Base-by-base conservation (phyloP, 129 eudicot genomes). In the Rutidosis leptorrhynchoides region DNA sequence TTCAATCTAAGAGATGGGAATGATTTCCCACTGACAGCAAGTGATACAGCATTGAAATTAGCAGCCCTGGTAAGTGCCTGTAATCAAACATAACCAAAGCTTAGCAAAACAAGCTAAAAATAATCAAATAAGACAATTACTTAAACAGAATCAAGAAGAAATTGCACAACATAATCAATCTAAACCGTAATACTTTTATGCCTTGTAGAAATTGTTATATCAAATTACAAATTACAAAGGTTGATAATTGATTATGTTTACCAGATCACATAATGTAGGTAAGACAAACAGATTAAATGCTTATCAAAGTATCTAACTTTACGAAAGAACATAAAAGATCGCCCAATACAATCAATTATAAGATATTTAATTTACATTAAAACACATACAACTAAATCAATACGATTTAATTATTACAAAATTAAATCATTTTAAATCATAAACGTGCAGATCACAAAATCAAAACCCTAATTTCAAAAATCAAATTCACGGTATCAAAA, bases 1-100 rank as follows among this genome's bases (percentile, higher is more conserved):
- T 67, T 73, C 77, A 71, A 54, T 42, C 58, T 81, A 24, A 77
- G 78, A 10, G 85, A 71, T 56, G 79, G 81, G 77, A 80, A 85
- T 16, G 65, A 60, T 60, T 71, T 82, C 37, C 82, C 84, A 20
- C 32, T 80, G 69, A 75, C 42, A 1, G 83, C 45, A 30, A 86
- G 81, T 12, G 93, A 80, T 19, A 78, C 85, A 1, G 80, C 66
- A 32, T 73, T 83, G 75, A 80, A 67, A 29, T 60, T 84, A 0
- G 85, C 64, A 67, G 67, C 40, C 30, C 60, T 59, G 43, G 75
- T 24, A 62, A 68, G 66, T 6, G 61, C 84, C 85, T 85, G 87
- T n/a, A 3, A 66, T 12, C 60, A 14, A 35, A 58, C 60, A 65
- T 45, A 43, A 58, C n/a, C 58, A 70, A 53, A 23, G 19, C 5